These are phyloP conservation scores for Endotrypanum monterogeii DNA, from an alignment of 208 protist species.

Conservation along the genomic window DNA sequence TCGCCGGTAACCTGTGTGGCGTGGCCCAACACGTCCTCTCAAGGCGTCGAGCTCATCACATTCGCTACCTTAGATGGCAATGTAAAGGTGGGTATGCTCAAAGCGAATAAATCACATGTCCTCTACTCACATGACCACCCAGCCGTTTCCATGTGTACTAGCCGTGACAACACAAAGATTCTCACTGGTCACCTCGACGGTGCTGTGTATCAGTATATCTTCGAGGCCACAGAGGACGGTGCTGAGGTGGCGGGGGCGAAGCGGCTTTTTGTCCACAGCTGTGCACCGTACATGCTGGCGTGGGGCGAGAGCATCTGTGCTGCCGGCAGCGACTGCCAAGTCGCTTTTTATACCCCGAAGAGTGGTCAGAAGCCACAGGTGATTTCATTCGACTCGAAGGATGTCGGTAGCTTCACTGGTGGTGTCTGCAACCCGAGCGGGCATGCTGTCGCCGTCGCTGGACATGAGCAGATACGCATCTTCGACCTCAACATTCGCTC, in stretches of 20 bases:
- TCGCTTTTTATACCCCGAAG: constrained; percentile 94
- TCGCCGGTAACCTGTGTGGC: constrained; percentile 90
- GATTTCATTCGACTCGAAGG: constrained; percentile 87
- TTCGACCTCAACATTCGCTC: constrained; percentile 94
- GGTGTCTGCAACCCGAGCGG: constrained; percentile 94
- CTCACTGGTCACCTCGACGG: constrained; percentile 94
- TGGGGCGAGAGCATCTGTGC: constrained; percentile 94
- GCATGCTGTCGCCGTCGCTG: constrained; percentile 91
- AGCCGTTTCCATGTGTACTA: constrained; percentile 82
- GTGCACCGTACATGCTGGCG: constrained; percentile 87
- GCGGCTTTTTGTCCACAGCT: constrained; percentile 89
- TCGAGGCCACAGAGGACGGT: constrained; percentile 81
- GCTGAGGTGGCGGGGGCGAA: constrained; percentile 63
- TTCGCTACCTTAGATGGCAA: constrained; percentile 96
- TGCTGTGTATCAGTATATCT: constrained; percentile 83
- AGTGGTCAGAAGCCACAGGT: constrained; percentile 81
- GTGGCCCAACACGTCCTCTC: constrained; percentile 90
- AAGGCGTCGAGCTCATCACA: constrained; percentile 93
- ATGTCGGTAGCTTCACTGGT: constrained; percentile 92
- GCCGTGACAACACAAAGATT: constrained; percentile 83
- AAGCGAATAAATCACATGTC: constrained; percentile 93
- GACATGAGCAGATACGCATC: constrained; percentile 87
- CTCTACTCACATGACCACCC: constrained; percentile 93
- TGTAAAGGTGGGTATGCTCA: constrained; percentile 93
- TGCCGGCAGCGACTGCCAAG: constrained; percentile 87